A percentile compares a stretch with the other conserved stretches of the same genome.
phyloP scores from a whole-genome alignment of 768 basidiomycete genomes.

The Saitozyma podzolica region DNA sequence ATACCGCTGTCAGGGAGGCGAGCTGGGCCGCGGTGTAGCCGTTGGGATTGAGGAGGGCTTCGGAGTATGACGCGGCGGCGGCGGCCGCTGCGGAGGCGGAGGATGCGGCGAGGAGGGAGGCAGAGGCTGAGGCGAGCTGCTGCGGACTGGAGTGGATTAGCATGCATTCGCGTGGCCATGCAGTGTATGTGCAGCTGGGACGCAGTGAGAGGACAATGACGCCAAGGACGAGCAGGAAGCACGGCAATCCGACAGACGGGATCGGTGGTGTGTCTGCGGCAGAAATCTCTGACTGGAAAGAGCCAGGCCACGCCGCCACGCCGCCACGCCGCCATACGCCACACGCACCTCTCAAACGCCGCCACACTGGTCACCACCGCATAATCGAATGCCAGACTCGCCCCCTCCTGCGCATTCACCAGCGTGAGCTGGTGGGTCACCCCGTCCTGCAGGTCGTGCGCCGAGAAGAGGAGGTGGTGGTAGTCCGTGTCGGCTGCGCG shows the following conservation, averaged over 20 bases:
- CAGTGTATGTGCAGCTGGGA: no score
- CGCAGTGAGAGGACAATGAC: background rate
- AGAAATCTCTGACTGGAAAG: background rate
- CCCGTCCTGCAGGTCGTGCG: constrained; percentile 20
- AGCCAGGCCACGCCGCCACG: constrained; percentile 1
- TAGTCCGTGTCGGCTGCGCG: background rate
- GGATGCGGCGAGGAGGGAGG: no score
- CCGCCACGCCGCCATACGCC: no score
- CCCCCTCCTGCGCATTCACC: constrained; percentile 7
- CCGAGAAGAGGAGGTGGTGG: constrained; percentile 19
- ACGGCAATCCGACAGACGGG: background rate
- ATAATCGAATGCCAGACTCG: constrained; percentile 33
- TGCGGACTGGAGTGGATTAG: no score
- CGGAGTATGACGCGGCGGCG: no score
- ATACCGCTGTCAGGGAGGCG: no score
- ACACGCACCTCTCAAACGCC: background rate
- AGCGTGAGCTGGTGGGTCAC: constrained; percentile 20
- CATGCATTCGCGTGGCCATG: no score
- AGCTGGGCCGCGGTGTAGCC: no score
- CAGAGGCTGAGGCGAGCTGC: no score
- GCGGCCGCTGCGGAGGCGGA: no score
- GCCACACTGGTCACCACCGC: constrained; percentile 14
- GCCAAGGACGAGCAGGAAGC: constrained; percentile 3
- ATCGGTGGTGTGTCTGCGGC: background rate
- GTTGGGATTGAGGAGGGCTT: no score